Evolutionary conservation across 148 eudicot genomes (phyloP).

Genomic region (Cornus kousa): DNA sequence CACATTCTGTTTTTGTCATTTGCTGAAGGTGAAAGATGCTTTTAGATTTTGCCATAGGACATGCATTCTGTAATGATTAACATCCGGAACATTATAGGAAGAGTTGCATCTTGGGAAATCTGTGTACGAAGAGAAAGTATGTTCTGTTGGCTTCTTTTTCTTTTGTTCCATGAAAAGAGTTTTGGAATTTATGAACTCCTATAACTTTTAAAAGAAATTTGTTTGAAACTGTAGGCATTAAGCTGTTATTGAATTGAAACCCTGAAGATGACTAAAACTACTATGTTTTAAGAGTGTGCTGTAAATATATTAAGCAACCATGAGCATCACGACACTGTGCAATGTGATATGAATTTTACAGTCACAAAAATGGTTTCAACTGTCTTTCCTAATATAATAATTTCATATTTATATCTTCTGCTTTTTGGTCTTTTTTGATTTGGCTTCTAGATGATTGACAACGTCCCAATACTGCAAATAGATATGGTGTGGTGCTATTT

Average conservation of each 20-base stretch:
- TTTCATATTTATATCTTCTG: background rate
- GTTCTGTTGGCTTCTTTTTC: background rate
- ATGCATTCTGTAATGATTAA: slow-evolving; percentile 1
- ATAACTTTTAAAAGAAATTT: background rate
- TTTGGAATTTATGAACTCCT: background rate
- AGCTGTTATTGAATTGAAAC: background rate
- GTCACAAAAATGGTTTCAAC: background rate
- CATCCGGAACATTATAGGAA: background rate
- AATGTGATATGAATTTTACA: background rate
- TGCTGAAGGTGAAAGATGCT: background rate
- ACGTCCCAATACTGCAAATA: slow-evolving; percentile 84
- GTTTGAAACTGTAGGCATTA: background rate
- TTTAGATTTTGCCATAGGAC: background rate
- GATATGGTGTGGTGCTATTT: slow-evolving; percentile 99
- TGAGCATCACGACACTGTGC: background rate
- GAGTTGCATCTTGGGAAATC: slow-evolving; percentile 11
- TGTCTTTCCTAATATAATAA: background rate
- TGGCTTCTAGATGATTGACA: slow-evolving; percentile 63
- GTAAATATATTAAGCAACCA: slow-evolving; percentile 5
- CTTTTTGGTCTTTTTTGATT: background rate
- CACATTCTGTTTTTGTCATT: background rate
- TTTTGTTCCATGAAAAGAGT: background rate
- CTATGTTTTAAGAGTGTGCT: background rate
- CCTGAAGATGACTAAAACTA: background rate
- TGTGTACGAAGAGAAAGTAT: background rate